Evolutionary conservation across 1,284 basidiomycete species (phyloP), one percentile per base, ranked within the genome.

Genomic region (Singerocomus inundabilis): DNA sequence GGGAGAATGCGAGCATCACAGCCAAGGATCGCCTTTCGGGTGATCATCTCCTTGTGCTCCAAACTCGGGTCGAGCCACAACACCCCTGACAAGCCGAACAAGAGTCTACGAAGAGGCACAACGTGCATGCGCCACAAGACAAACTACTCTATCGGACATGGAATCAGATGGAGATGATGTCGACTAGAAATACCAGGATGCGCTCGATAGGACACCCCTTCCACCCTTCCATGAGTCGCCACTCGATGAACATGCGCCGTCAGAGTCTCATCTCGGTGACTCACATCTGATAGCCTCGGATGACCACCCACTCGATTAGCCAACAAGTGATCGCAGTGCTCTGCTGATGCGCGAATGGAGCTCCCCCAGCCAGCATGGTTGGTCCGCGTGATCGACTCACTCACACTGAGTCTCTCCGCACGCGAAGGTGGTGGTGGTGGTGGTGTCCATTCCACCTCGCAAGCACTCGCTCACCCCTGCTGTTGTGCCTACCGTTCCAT

Each of bases 301-400:
- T 26, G 43, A 29, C 28, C n/a, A 28, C 32, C 43, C 46, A 44
- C 39, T n/a, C n/a, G n/a, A n/a, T n/a, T n/a, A n/a, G n/a, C n/a
- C n/a, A n/a, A n/a, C n/a, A n/a, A n/a, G n/a, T n/a, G n/a, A n/a
- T n/a, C n/a, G n/a, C n/a, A n/a, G n/a, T n/a, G n/a, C n/a, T n/a
- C n/a, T n/a, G n/a, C n/a, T n/a, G n/a, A n/a, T n/a, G n/a, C n/a
- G n/a, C n/a, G n/a, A n/a, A n/a, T n/a, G n/a, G n/a, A n/a, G 49
- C 36, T 28, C 58, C 31, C 60, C 18, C 67, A 70, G 37, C 74
- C 73, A 10, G 57, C 70, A 9, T 75, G 74, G 75, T 73, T 73
- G 1, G 51, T 69, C 28, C 73, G 72, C 40, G 74, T 71, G 13
- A 57, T 69, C 4, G 64, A 69, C 46, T 63, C 69, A 5, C 68